Evolutionary conservation across 371 early-diverging fungal species (phyloP).

Genomic region (Sporodiniella umbellata): DNA sequence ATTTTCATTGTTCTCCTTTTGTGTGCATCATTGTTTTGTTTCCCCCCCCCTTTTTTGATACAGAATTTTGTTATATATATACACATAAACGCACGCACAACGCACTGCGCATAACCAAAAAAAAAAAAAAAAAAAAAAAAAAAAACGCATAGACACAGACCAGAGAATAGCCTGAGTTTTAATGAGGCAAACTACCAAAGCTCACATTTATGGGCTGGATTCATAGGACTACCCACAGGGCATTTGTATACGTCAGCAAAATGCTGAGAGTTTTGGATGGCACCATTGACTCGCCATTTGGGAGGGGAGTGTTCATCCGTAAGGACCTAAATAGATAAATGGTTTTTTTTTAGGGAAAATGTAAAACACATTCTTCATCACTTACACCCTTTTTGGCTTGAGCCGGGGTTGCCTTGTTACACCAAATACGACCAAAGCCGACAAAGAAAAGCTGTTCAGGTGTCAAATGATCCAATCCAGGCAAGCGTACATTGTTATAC

Average conservation of each 20-base stretch:
- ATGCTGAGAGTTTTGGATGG: slow-evolving; percentile 53
- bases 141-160: not conserved
- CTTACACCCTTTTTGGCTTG: slow-evolving; percentile 32
- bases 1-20: not conserved
- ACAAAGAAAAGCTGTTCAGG: slow-evolving; percentile 55
- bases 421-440: slow-evolving; percentile 54
- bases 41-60: not conserved
- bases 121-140: not conserved
- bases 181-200: slow-evolving; percentile 37
- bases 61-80: too few species aligned
- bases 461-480: slow-evolving; percentile 47
- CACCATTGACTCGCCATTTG: slow-evolving; percentile 60
- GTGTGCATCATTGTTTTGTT: not conserved
- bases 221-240: slow-evolving; percentile 48
- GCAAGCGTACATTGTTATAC: slow-evolving; percentile 42
- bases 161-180: not conserved
- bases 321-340: slow-evolving; percentile 18
- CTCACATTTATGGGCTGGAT: slow-evolving; percentile 49
- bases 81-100: too few species aligned
- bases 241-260: slow-evolving; percentile 68
- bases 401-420: slow-evolving; percentile 39
- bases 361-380: too few species aligned
- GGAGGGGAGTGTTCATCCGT: slow-evolving; percentile 56
- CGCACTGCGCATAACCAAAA: too few species aligned
- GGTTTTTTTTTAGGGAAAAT: not conserved